phyloP scores from a whole-genome alignment of 192 early-diverging fungal genomes.

The Podila verticillata region DNA sequence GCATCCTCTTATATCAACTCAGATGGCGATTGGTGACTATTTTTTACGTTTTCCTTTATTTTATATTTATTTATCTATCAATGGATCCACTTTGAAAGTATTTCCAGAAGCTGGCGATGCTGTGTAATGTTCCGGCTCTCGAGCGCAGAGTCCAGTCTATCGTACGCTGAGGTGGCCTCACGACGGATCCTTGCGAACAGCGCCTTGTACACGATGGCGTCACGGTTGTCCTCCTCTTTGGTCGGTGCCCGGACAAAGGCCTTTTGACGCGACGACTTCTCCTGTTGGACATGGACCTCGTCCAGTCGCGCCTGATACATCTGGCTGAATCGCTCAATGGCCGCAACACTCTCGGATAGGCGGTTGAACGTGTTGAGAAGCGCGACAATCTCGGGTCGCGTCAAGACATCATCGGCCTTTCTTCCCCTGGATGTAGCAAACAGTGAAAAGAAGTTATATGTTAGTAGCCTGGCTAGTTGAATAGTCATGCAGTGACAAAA shows the following conservation, averaged over 20 bases:
- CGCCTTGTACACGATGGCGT: slow-evolving; percentile 27
- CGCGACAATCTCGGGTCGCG: slow-evolving; percentile 88
- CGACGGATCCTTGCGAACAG: slow-evolving; percentile 11
- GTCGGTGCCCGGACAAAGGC: slow-evolving; percentile 20
- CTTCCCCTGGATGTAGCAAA: slow-evolving; percentile 48
- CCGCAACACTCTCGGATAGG: slow-evolving; percentile 84
- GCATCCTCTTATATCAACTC: too few species aligned
- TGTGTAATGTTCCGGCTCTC: slow-evolving; percentile 27
- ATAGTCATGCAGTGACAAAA: background rate
- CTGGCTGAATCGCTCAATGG: slow-evolving; percentile 83
- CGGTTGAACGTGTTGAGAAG: slow-evolving; percentile 91
- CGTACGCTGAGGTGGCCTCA: slow-evolving; percentile 2
- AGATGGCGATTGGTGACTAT: too few species aligned
- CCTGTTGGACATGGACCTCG: slow-evolving; percentile 1
- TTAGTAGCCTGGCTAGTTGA: too few species aligned
- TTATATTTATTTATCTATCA: background rate
- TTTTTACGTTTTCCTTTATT: background rate
- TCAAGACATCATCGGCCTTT: slow-evolving; percentile 63
- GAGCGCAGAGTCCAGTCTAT: slow-evolving; percentile 6
- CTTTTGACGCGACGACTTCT: background rate
- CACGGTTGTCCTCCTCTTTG: slow-evolving; percentile 36
- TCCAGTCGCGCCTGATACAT: slow-evolving; percentile 65
- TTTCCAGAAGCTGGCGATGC: slow-evolving; percentile 16
- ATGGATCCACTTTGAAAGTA: slow-evolving; percentile 18
- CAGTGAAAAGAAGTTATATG: background rate